Evolutionary conservation across 2,329 filamentous ascomycete species (phyloP), one percentile per base, ranked within the genome.

Genomic region (Zasmidium angulare): DNA sequence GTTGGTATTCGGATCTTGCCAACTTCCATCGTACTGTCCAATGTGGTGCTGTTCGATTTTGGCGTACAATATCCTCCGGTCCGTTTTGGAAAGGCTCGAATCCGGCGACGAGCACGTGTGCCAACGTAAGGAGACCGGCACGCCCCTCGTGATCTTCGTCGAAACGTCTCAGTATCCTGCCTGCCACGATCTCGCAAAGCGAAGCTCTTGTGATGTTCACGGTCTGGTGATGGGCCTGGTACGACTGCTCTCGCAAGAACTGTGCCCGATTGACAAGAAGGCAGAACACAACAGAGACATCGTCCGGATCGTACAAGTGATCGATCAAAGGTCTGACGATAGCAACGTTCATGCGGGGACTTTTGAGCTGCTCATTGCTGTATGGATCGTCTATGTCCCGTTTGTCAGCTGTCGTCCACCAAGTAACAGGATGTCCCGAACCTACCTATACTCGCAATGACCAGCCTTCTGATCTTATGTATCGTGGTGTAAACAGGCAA

Each of bases 11-110:
- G 12, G 78, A 75, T 53, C 77, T 74, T 14, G 77, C 75, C 20
- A 71, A 64, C 47, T 71, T 62, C 58, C 69, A 72, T 40, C 78
- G 74, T 2, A 79, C 74, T 2, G 78, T 74, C 73, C 79, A 82
- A 59, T 75, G 74, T 48, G 71, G 73, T 19, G 72, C 70, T 29
- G 76, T 75, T 19, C 82, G 79, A 26, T 83, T 85, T 65, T 89
- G 81, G 17, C 80, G 78, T 36, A 84, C 81, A 46, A 93, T 82
- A 56, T 89, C 82, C 1, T 81, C 77, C 0, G 91, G 91, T 0
- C 90, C 90, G 65, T 90, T 90, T 75, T 95, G 90, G 68, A 95
- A 95, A 1, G 91, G 90, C 68, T 92, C 88, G 68, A 96, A 95
- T 14, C 89, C 89, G 17, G 90, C 89, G 14, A 96, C 89, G 20